These are phyloP conservation scores for Claviceps digitariae DNA, from an alignment of 2,329 filamentous ascomycete species.

Conservation along the genomic window DNA sequence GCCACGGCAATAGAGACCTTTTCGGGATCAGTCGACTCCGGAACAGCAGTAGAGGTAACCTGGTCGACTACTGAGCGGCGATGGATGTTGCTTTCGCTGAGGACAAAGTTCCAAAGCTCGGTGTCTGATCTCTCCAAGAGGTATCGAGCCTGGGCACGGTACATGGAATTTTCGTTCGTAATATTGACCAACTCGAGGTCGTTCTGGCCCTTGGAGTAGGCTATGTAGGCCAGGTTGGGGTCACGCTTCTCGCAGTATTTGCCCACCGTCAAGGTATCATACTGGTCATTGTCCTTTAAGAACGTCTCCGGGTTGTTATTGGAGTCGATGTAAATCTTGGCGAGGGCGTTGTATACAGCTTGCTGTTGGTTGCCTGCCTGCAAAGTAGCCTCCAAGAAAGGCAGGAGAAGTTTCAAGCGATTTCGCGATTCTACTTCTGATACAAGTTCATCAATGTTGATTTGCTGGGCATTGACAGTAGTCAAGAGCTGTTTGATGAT, in stretches of 20 bases:
- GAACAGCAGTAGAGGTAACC: conserved; percentile 88
- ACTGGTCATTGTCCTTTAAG: conserved; percentile 92
- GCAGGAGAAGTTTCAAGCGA: conserved; percentile 83
- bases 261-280: conserved; percentile 81
- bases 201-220: conserved; percentile 93
- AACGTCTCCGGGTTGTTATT: conserved; percentile 98
- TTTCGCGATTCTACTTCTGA: conserved; percentile 92
- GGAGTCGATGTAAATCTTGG: conserved; percentile 98
- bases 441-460: conserved; percentile 91
- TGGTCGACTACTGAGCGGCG: conserved; percentile 90
- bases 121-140: conserved; percentile 77
- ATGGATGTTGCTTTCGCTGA: conserved; percentile 92
- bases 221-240: conserved; percentile 87
- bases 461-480: conserved; percentile 70
- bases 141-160: conserved; percentile 92
- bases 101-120: conserved; percentile 89
- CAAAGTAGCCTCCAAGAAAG: conserved; percentile 88
- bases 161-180: conserved; percentile 99
- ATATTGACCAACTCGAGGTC: conserved; percentile 94
- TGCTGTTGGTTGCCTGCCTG: conserved; percentile 88
- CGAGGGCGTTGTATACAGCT: conserved; percentile 90
- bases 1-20: conserved; percentile 93
- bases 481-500: conserved; percentile 87
- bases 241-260: conserved; percentile 99
- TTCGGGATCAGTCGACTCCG: conserved; percentile 80